Evolutionary conservation across 805 yeast genomes (phyloP), one percentile per base, ranked within the genome.

Genomic region (Barnettozyma pratensis): DNA sequence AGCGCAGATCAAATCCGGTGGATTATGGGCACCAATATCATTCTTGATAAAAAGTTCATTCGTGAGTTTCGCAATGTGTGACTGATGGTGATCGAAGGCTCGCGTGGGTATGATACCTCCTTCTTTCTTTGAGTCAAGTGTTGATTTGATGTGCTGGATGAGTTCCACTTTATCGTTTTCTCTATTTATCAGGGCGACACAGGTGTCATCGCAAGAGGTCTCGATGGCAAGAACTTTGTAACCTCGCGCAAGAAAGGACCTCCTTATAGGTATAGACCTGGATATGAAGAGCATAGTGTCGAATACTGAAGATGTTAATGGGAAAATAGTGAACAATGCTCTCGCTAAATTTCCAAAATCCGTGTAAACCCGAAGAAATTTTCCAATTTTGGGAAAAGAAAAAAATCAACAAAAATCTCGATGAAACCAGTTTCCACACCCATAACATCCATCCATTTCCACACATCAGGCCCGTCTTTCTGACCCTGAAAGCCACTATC

Each of bases 141-240:
- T 88, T 4, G 64, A 61, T 54, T 83, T 86, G 29, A 71, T 56
- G 51, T 91, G 89, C 27, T 74, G 80, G 3, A 87, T 46, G 8
- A 60, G 49, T 1, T 85, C 65, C 0, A 54, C 65, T 0, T 63
- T 55, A 2, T 62, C 55, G 1, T 59, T 55, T 3, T 54, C 46
- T 45, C 90, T 70, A 37, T 83, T 83, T 3, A 91, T 62, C 7
- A 92, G 68, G 0, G 96, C 87, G 2, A 90, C 92, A 56, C 97
- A 90, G 0, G 97, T 79, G 65, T 94, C 99, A 65, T 94, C 99
- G 62, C 99, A 94, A 0, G 97, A 88, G 0, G 96, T 80, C 62
- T 94, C 99, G 11, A 94, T 80, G 0, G 97, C 94, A 26, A 94
- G 68, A 0, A 91, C 94, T 39, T 73, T 74, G 62, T 87, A 88